phyloP scores from a whole-genome alignment of 768 basidiomycete species.

The Phaeotremella fagi region DNA sequence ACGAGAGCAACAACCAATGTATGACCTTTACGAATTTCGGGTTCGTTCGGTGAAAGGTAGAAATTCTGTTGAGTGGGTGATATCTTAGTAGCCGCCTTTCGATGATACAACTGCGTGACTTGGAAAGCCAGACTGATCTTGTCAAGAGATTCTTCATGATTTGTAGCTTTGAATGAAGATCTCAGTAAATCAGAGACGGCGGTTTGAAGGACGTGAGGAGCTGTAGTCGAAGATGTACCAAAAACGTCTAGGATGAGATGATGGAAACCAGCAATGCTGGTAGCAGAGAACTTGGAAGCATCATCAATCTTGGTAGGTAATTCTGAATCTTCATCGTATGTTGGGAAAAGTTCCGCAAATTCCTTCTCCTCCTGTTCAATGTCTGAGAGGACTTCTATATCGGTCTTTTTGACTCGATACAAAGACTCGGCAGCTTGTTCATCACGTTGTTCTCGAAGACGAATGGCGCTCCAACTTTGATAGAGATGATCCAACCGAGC shows the following conservation, averaged over 20 bases:
- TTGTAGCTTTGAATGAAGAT: constrained; percentile 13
- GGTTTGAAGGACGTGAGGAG: neutral
- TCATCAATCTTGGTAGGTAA: constrained; percentile 52
- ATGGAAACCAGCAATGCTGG: constrained; percentile 23
- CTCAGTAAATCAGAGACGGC: constrained; percentile 10
- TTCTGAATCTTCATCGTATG: constrained; percentile 47
- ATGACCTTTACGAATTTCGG: constrained; percentile 63
- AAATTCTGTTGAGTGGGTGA: constrained; percentile 57
- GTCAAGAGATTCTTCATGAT: constrained; percentile 30
- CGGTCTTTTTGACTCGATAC: constrained; percentile 63
- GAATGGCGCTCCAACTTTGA: constrained; percentile 79
- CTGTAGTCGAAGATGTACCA: neutral
- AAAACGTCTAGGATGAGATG: constrained; percentile 19
- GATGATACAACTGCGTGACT: constrained; percentile 26
- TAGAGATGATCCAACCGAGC: constrained; percentile 65
- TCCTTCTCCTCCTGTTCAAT: constrained; percentile 76
- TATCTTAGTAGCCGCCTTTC: constrained; percentile 32
- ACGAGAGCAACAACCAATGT: constrained; percentile 56
- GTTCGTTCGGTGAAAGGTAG: constrained; percentile 71
- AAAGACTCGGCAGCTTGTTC: constrained; percentile 64
- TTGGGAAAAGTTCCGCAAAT: constrained; percentile 76
- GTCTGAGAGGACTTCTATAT: constrained; percentile 60
- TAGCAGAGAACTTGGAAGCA: constrained; percentile 1
- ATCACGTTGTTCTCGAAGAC: constrained; percentile 62
- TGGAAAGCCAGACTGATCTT: constrained; percentile 23